Evolutionary conservation across 768 basidiomycete genomes (phyloP), one percentile per base, ranked within the genome.

Genomic region (Rhizopogon sp.): DNA sequence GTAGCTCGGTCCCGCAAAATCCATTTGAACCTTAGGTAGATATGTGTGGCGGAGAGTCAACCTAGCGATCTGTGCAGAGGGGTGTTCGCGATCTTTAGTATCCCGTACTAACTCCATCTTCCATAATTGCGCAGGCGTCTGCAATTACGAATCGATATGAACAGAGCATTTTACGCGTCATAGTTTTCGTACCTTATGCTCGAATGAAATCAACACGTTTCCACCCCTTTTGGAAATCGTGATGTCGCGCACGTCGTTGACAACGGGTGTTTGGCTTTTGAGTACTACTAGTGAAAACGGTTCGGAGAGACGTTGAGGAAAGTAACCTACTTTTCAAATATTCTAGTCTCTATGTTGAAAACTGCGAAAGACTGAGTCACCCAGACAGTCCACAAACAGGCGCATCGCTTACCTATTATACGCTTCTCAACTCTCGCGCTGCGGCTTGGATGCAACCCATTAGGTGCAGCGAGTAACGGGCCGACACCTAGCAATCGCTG

Each of bases 101-200:
- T 86, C 83, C 66, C 80, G 82, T 28, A 88, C 71, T 22, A 80
- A 65, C 49, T 88, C 84, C 45, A 90, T 66, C 67, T 80, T 84
- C 87, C 88, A 90, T 3, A 90, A 71, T 64, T 90, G 88, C 6
- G 89, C 87, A n/a, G 87, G 81, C 5, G 85, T 81, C 87, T 88
- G 58, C 11, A 47, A 54, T 35, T 25, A 39, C 22, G 28, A 22
- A 13, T 17, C 39, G 13, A 39, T 40, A 29, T 43, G 14, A 22
- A 35, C 43, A 52, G 49, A 43, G 43, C 39, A 53, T 58, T 55
- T 28, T 6, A 40, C 17, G 7, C 11, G 9, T n/a, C 3, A 20
- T 40, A 11, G 6, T n/a, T 20, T 8, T 42, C 60, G 40, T 13
- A 75, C 76, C 69, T 74, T 74, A 66, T 28, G 70, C 65, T 77